Conservation (phyloP, 2,329 filamentous ascomycete species). For the Neopestalotiopsis rosae region DNA sequence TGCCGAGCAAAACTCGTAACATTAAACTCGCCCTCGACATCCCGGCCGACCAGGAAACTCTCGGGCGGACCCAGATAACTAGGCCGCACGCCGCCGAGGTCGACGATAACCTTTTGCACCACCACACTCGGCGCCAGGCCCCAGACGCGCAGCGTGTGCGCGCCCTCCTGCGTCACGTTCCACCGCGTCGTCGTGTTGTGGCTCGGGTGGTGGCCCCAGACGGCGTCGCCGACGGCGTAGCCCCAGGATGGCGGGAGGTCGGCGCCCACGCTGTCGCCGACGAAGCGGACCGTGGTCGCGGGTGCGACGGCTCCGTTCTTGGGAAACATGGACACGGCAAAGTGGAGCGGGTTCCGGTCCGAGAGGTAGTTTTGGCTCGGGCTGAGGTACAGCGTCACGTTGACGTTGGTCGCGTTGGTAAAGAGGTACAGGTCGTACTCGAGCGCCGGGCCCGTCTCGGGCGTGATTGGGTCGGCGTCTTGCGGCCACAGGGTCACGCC, state of each 20-base stretch:
- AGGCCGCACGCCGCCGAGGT: conserved; percentile 58
- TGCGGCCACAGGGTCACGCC: conserved; percentile 63
- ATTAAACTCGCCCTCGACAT: conserved; percentile 41
- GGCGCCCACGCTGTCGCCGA: conserved; percentile 46
- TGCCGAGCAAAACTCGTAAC: conserved; percentile 43
- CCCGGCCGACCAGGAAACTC: conserved; percentile 53
- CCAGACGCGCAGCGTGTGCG: conserved; percentile 57
- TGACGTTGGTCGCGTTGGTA: conserved; percentile 50
- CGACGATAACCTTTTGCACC: conserved; percentile 61
- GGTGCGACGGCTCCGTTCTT: conserved; percentile 32
- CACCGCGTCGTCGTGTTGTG: conserved; percentile 53
- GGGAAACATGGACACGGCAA: conserved; percentile 39
- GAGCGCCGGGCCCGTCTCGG: conserved; percentile 57
- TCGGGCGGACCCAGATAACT: conserved; percentile 64
- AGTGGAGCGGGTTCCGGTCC: conserved; percentile 48
- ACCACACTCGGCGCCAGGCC: conserved; percentile 56
- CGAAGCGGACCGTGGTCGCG: conserved; percentile 43
- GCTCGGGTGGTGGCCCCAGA: conserved; percentile 48
- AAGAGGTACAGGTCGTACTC: conserved; percentile 69
- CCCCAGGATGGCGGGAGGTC: conserved; percentile 49
- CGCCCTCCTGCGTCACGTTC: conserved; percentile 44
- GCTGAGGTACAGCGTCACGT: conserved; percentile 56
- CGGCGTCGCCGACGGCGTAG: conserved; percentile 48
- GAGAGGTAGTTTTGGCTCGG: conserved; percentile 59
- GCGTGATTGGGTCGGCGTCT: conserved; percentile 52